Evolutionary conservation across 306 rosid species (phyloP).

Genomic region (Rubus parviflorus): DNA sequence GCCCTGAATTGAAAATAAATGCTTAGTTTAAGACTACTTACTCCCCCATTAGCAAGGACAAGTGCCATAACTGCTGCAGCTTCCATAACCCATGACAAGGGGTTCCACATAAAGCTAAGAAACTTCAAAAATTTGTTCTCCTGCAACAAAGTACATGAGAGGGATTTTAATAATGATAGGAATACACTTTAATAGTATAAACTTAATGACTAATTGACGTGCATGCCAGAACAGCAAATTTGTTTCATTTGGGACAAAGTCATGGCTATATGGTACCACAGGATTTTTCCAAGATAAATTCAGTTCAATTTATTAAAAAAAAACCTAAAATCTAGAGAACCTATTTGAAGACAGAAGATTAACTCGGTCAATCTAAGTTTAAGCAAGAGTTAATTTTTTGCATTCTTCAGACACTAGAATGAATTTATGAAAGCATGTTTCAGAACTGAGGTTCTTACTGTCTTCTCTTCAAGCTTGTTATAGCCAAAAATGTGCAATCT

Average conservation of each 20-base stretch:
- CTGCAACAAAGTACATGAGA: slow-evolving; percentile 37
- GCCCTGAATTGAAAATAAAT: background rate
- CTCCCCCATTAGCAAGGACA: slow-evolving; percentile 86
- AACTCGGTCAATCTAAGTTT: background rate
- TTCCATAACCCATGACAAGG: slow-evolving; percentile 96
- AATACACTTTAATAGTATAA: slow-evolving; percentile 8
- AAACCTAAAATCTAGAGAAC: background rate
- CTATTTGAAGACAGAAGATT: background rate
- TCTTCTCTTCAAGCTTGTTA: slow-evolving; percentile 77
- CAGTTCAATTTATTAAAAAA: background rate
- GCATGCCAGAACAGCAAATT: background rate
- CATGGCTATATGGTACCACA: background rate
- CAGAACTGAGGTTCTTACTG: slow-evolving; percentile 38
- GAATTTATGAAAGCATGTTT: slow-evolving; percentile 5
- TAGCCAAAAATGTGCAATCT: slow-evolving; percentile 66
- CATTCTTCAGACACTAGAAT: background rate
- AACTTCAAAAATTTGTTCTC: slow-evolving; percentile 80
- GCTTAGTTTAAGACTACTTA: slow-evolving; percentile 38
- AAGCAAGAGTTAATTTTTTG: background rate
- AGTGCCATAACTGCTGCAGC: slow-evolving; percentile 94
- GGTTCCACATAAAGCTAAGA: slow-evolving; percentile 89
- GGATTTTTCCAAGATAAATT: background rate
- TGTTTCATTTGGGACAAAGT: background rate
- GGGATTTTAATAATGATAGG: slow-evolving; percentile 2
- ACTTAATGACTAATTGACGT: background rate